Base-by-base conservation (phyloP, 2,329 filamentous ascomycete genomes). In the Pseudogymnoascus sp. region DNA sequence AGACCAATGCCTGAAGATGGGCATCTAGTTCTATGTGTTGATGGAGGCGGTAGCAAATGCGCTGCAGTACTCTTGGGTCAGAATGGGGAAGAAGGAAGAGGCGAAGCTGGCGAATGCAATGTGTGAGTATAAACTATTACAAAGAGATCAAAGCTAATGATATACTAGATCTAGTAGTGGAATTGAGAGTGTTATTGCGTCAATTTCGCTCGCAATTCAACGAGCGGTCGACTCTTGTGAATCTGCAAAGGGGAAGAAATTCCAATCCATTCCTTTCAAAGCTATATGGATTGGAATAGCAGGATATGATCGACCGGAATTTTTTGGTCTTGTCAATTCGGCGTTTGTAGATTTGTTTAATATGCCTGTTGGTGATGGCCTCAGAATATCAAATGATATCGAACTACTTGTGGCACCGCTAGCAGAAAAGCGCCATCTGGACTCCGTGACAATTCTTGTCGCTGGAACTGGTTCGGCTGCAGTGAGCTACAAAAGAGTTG, bases 391-490 rank as follows among this genome's bases (percentile, higher is more conserved):
- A 0, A 75, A 74, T 21, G 77, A 79, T 63, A 76, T 77, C 14
- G 74, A 77, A 42, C 70, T 78, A 0, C 67, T 79, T 1, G 69
- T 73, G 4, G 70, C 73, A 1, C 64, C 69, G 1, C 64, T 72
- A 8, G 63, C 63, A 4, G 40, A 66, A 6, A 56, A 66, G 11
- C 47, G 35, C 35, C 63, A 40, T 25, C 68, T 63, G 44, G 66
- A 63, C 35, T 70, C 72, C 0, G 70, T 67, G 2, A 66, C 77
- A 38, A 74, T 77, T 1, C 66, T 79, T 4, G 73, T 79, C 4
- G 76, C 76, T 10, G 77, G 77, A 0, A 79, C 77, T 0, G 77
- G 77, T 0, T 77, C 75, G 8, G 71, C 79, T 2, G 74, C 73
- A n/a, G 78, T 77, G 71, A 71, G 70, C 16, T 79, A 75, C 66